These are phyloP conservation scores for Kodamaea plutei DNA, from an alignment of 1,139 yeast genomes.

Conservation along the genomic window DNA sequence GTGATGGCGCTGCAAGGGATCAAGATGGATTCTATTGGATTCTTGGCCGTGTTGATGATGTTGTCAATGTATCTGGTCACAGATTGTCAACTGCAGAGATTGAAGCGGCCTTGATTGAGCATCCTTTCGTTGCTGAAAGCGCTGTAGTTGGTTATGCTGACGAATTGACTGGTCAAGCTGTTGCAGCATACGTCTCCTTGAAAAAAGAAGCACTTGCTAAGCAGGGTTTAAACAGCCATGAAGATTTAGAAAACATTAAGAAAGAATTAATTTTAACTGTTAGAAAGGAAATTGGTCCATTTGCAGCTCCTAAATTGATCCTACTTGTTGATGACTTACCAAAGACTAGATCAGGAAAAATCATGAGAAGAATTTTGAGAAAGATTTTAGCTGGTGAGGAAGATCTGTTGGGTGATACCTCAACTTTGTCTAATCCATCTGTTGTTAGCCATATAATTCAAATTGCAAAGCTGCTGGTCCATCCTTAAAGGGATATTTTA, in stretches of 20 bases:
- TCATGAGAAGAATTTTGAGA: slow-evolving; percentile 79
- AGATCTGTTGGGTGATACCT: slow-evolving; percentile 72
- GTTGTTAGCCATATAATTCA: slow-evolving; percentile 63
- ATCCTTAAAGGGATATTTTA: slow-evolving; percentile 6
- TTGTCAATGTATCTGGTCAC: slow-evolving; percentile 78
- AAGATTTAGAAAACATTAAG: slow-evolving; percentile 52
- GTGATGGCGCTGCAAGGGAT: slow-evolving; percentile 83
- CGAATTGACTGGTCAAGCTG: slow-evolving; percentile 80
- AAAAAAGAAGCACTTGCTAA: slow-evolving; percentile 34
- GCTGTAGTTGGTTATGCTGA: slow-evolving; percentile 82
- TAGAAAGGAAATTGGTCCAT: slow-evolving; percentile 78
- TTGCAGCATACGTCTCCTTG: slow-evolving; percentile 73
- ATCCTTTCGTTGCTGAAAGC: slow-evolving; percentile 64
- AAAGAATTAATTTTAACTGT: slow-evolving; percentile 70
- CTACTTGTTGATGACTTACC: slow-evolving; percentile 74
- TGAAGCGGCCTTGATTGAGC: slow-evolving; percentile 74
- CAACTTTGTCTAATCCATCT: slow-evolving; percentile 72
- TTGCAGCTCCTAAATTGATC: slow-evolving; percentile 76
- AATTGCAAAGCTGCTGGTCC: too few species aligned
- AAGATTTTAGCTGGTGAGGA: slow-evolving; percentile 76
- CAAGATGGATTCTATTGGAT: slow-evolving; percentile 77
- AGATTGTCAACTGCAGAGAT: slow-evolving; percentile 79
- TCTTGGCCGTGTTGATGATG: slow-evolving; percentile 79
- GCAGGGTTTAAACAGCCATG: slow-evolving; percentile 22
- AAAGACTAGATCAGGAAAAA: slow-evolving; percentile 80